Evolutionary conservation across 2,329 filamentous ascomycete species (phyloP).

Genomic region (Xylaria sp.): DNA sequence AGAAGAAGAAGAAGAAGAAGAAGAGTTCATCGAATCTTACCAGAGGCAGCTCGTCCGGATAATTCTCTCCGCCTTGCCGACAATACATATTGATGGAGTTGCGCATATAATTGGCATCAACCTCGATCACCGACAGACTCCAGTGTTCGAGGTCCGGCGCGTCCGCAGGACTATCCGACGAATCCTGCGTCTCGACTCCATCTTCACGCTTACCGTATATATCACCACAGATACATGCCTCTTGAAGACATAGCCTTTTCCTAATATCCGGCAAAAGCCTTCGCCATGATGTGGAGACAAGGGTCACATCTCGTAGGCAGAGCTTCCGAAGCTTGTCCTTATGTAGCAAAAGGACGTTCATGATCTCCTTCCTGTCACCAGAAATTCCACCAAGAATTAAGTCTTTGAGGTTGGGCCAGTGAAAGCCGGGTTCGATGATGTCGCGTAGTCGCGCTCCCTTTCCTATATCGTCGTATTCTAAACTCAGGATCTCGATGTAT

Average conservation of each 20-base stretch:
- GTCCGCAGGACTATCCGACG: not conserved
- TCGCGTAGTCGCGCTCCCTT: conserved; percentile 36
- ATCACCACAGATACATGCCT: conserved; percentile 43
- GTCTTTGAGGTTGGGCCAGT: conserved; percentile 41
- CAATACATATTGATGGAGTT: conserved; percentile 39
- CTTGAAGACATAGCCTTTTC: conserved; percentile 38
- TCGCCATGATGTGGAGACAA: conserved; percentile 43
- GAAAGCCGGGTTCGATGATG: conserved; percentile 42
- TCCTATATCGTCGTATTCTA: conserved; percentile 21
- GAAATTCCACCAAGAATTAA: conserved; percentile 41
- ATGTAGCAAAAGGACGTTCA: conserved; percentile 41
- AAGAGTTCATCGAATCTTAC: conserved; percentile 19
- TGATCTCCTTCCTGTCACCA: conserved; percentile 42
- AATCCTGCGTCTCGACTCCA: conserved; percentile 16
- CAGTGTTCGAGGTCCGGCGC: conserved; percentile 35
- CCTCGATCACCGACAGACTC: conserved; percentile 37
- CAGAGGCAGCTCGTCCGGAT: conserved; percentile 38
- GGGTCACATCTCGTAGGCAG: conserved; percentile 41
- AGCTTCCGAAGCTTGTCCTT: conserved; percentile 42
- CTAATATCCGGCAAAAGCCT: conserved; percentile 44
- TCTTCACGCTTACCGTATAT: conserved; percentile 39
- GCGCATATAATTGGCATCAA: conserved; percentile 27
- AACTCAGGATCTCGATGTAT: conserved; percentile 37
- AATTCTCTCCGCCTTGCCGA: conserved; percentile 31
- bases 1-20: not conserved